phyloP scores from a whole-genome alignment of 2,329 filamentous ascomycete genomes.

The Penicillium sclerotigenum region DNA sequence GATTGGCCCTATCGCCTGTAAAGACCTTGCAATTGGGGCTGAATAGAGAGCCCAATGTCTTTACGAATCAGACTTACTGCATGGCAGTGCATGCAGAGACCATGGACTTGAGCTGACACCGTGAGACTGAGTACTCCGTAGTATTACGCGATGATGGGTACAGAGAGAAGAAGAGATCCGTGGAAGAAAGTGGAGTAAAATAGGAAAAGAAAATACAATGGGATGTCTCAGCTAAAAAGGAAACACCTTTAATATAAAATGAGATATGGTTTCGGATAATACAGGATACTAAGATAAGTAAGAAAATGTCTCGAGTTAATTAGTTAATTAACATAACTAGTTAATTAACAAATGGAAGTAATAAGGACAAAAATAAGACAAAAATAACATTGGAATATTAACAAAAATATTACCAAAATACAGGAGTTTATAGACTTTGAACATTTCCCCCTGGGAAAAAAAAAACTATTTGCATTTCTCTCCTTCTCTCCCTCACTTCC shows the following conservation, averaged over 20 bases:
- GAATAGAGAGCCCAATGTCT: not conserved
- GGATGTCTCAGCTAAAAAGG: not conserved
- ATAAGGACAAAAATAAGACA: no score
- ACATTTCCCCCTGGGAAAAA: not conserved
- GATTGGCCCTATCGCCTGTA: conserved; percentile 14
- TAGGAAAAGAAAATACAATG: no score
- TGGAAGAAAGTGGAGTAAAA: conserved; percentile 2
- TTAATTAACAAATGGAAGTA: no score
- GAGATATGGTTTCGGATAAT: not conserved
- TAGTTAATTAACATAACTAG: no score
- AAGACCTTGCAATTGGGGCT: conserved; percentile 16
- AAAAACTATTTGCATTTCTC: not conserved
- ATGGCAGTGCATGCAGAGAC: not conserved
- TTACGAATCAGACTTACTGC: not conserved
- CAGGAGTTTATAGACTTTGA: not conserved
- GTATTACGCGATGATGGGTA: not conserved
- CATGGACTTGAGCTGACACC: conserved; percentile 1
- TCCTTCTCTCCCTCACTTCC: conserved; percentile 8
- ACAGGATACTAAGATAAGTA: not conserved
- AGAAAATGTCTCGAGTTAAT: conserved; percentile 1
- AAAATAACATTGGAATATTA: no score
- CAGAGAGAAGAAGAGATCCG: not conserved
- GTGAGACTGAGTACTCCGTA: not conserved
- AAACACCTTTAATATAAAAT: not conserved
- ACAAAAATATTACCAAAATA: not conserved